Percentiles rank a stretch among this genome's conserved stretches.
Evolutionary conservation across 2,329 filamentous ascomycete species (phyloP).

Genomic region (Epichloe scottii): DNA sequence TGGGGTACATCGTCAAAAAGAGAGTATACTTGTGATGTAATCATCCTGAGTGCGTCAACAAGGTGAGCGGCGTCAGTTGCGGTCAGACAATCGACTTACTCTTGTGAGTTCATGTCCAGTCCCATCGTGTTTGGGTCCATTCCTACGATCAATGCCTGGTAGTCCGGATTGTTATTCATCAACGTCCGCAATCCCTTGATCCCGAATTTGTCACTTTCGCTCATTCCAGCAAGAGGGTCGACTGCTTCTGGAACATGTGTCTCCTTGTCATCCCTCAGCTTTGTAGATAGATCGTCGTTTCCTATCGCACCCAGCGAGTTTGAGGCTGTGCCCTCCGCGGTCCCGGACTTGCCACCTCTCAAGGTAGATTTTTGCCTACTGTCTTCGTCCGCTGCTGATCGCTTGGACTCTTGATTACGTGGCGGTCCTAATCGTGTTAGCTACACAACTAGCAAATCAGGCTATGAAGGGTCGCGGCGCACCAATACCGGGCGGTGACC

Average conservation of each 20-base stretch:
- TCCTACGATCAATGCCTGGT: conserved; percentile 46
- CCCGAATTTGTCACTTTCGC: conserved; percentile 51
- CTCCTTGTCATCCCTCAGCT: conserved; percentile 32
- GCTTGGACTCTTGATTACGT: conserved; percentile 32
- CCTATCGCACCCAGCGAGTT: conserved; percentile 35
- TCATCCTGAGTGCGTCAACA: conserved; percentile 26
- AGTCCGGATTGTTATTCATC: conserved; percentile 53
- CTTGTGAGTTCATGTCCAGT: conserved; percentile 42
- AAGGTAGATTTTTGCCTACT: conserved; percentile 30
- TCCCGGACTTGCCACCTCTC: conserved; percentile 26
- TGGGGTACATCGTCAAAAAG: conserved; percentile 48
- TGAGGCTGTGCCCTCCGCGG: conserved; percentile 23
- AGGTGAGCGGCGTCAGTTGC: background rate
- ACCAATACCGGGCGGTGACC: conserved; percentile 33
- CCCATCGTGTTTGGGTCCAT: conserved; percentile 46
- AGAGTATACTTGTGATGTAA: conserved; percentile 49
- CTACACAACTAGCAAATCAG: background rate
- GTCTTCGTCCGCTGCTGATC: conserved; percentile 16
- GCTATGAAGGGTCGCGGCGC: conserved; percentile 10
- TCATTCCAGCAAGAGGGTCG: conserved; percentile 49
- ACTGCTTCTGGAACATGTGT: conserved; percentile 28
- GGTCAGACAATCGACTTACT: conserved; percentile 31
- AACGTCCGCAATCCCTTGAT: conserved; percentile 50
- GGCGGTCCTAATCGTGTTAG: conserved; percentile 19
- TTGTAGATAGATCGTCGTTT: conserved; percentile 26